Evolutionary conservation across 2,329 filamentous ascomycete species (phyloP).

Genomic region (Penicillium sp.): DNA sequence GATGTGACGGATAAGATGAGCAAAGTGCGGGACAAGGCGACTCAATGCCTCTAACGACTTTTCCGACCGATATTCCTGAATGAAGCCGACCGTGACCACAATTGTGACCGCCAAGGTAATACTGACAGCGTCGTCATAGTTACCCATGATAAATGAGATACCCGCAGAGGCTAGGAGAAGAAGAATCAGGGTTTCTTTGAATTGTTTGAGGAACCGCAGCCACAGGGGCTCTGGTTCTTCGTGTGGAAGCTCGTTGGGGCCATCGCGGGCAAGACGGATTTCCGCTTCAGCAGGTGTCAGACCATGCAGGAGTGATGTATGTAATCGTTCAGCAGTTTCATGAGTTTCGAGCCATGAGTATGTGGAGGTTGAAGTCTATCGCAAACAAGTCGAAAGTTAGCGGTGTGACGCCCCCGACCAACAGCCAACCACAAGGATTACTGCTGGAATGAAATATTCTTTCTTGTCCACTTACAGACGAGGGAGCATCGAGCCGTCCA

Average conservation of each 20-base stretch:
- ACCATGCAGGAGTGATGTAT: slow-evolving; percentile 81
- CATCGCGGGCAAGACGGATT: slow-evolving; percentile 74
- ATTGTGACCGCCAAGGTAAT: slow-evolving; percentile 96
- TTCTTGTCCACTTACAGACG: slow-evolving; percentile 32
- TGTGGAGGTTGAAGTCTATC: slow-evolving; percentile 45
- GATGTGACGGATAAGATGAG: slow-evolving; percentile 78
- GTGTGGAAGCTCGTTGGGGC: slow-evolving; percentile 91
- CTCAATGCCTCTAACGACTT: slow-evolving; percentile 95
- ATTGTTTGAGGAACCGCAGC: slow-evolving; percentile 93
- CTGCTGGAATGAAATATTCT: neutral
- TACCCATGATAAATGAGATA: slow-evolving; percentile 87
- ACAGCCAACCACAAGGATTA: neutral
- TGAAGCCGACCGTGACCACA: slow-evolving; percentile 91
- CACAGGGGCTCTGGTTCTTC: slow-evolving; percentile 92
- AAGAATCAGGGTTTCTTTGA: slow-evolving; percentile 91
- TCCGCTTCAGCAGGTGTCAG: slow-evolving; percentile 80
- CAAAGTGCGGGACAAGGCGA: slow-evolving; percentile 90
- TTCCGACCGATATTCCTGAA: slow-evolving; percentile 96
- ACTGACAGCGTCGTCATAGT: slow-evolving; percentile 91
- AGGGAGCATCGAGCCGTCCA: slow-evolving; percentile 28
- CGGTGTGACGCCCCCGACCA: neutral
- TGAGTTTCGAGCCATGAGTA: slow-evolving; percentile 70
- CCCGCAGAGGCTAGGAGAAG: slow-evolving; percentile 86
- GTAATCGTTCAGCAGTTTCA: slow-evolving; percentile 74
- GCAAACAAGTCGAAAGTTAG: slow-evolving; percentile 14